Evolutionary conservation across 192 early-diverging fungal species (phyloP).

Genomic region (Kappamyces sp.): DNA sequence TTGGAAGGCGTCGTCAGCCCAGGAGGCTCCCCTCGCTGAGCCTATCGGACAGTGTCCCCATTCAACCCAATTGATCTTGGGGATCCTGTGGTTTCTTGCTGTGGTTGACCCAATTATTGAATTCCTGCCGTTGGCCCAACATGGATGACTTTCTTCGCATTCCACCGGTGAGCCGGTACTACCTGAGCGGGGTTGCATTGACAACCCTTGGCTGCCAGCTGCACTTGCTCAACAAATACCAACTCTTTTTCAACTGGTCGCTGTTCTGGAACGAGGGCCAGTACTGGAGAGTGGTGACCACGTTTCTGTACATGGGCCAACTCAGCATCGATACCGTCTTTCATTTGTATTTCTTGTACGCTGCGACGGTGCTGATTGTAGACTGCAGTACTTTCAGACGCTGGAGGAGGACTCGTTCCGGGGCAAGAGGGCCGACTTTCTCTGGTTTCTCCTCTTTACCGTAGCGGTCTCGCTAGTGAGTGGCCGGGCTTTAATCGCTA

Average conservation of each 20-base stretch:
- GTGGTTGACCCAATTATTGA: too few relatives aligned
- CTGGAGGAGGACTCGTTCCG: slow-evolving; percentile 93
- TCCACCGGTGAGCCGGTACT: slow-evolving; percentile 76
- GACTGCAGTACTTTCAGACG: slow-evolving; percentile 79
- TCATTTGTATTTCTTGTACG: slow-evolving; percentile 82
- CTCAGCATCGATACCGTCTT: slow-evolving; percentile 88
- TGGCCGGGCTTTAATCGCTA: slow-evolving; percentile 11
- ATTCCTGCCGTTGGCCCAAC: too few relatives aligned
- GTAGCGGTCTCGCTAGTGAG: slow-evolving; percentile 51
- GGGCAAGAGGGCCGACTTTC: slow-evolving; percentile 83
- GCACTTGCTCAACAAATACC: slow-evolving; percentile 68
- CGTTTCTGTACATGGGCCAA: slow-evolving; percentile 89
- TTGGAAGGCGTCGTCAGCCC: too few relatives aligned
- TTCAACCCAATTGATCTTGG: too few relatives aligned
- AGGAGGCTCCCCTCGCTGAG: too few relatives aligned
- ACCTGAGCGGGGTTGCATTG: slow-evolving; percentile 69
- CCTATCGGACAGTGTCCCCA: too few relatives aligned
- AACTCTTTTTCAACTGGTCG: slow-evolving; percentile 75
- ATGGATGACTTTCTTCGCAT: slow-evolving; percentile 38
- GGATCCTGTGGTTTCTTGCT: too few relatives aligned
- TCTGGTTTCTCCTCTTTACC: slow-evolving; percentile 78
- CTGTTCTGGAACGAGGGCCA: slow-evolving; percentile 64
- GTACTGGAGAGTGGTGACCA: slow-evolving; percentile 89
- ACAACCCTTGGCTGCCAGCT: slow-evolving; percentile 81
- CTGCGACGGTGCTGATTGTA: slow-evolving; percentile 22